Base-by-base conservation (phyloP, 768 basidiomycete species). In the Tubosaeta sp. region DNA sequence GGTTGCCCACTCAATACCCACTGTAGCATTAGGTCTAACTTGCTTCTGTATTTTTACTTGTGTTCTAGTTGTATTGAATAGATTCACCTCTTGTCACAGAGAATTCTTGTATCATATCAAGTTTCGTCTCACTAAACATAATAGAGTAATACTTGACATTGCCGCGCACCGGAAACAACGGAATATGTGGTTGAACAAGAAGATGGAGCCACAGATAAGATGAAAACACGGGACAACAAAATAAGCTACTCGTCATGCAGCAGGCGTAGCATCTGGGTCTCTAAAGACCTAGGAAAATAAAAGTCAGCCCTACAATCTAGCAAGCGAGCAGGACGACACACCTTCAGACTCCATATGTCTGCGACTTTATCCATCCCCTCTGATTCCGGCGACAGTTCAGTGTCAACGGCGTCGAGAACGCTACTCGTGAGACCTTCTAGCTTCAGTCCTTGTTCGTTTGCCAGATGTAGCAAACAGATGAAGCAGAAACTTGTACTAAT, bases 401-500 rank as follows among this genome's bases (percentile, higher is more conserved):
- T 64, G 52, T 68, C 54, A 44, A 65, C 59, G 41, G 72, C 60
- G 58, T 73, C 41, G 53, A 69, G 45, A 61, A 59, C 29, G 67
- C 66, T 81, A 30, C 14, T 56, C 29, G 72, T 58, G 13, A 73
- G 61, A 41, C 81, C 69, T 68, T 84, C 87, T 31, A 99, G 79
- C 64, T 87, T 88, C 44, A 98, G 76, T 2, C 95, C 96, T 61
- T 92, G 89, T 71, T 98, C 96, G 65, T 99, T 98, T 16, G 95
- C 95, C 39, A 98, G 72, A 73, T 98, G 96, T 16, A 99, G 73
- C 22, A 98, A 74, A 63, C 96, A 98, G 67, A 98, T 99, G 75
- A 98, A 99, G 68, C 95, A 98, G 83, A 95, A 98, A 57, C 92
- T 95, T 14, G 96, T 98, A 67, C 94, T 96, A 65, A 98, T 96